Evolutionary conservation across 1,284 basidiomycete genomes (phyloP).

Genomic region (Ceratobasidium papillatum): DNA sequence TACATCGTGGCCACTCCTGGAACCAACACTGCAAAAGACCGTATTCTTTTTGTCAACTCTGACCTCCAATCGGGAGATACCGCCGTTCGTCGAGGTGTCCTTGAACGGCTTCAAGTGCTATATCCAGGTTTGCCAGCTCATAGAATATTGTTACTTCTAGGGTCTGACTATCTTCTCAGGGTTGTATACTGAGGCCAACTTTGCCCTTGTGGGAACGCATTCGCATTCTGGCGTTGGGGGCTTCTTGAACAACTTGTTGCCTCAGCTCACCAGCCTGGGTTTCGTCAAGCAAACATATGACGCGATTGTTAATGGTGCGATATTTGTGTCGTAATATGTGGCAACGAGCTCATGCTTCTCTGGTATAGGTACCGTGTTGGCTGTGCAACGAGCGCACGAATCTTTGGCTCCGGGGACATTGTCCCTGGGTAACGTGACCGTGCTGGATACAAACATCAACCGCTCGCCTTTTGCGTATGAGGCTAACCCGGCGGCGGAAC

Average conservation of each 20-base stretch:
- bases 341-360: constrained; percentile 69
- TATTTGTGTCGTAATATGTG: background rate
- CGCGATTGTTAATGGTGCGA: constrained; percentile 49
- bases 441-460: constrained; percentile 73
- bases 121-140: constrained; percentile 67
- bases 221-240: constrained; percentile 82
- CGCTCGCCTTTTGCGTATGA: constrained; percentile 76
- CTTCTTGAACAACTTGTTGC: constrained; percentile 74
- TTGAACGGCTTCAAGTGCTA: constrained; percentile 62
- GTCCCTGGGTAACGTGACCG: constrained; percentile 71
- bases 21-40: constrained; percentile 58
- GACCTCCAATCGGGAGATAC: constrained; percentile 73
- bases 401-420: constrained; percentile 68
- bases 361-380: constrained; percentile 71
- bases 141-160: background rate
- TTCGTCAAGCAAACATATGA: constrained; percentile 61
- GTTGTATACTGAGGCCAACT: constrained; percentile 73
- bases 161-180: constrained; percentile 62
- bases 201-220: constrained; percentile 82
- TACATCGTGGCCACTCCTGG: constrained; percentile 74
- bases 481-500: constrained; percentile 73
- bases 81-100: constrained; percentile 75
- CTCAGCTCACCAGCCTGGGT: constrained; percentile 77
- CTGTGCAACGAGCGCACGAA: constrained; percentile 72
- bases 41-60: constrained; percentile 79